Base-by-base conservation (phyloP, 1,284 basidiomycete species). In the Cerioporus squamosus region DNA sequence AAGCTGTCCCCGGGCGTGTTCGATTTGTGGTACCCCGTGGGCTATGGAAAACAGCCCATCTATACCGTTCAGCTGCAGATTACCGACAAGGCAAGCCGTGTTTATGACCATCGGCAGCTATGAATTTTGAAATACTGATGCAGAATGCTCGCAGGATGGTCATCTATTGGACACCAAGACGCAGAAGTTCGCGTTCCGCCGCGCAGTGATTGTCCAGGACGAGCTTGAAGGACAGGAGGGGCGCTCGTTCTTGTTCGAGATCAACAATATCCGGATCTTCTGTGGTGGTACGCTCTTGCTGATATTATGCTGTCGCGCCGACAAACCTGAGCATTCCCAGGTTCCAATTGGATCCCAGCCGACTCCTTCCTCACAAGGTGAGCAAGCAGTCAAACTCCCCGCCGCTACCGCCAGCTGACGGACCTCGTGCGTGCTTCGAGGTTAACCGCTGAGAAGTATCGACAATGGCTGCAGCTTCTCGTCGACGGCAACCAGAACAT, bases 271-370 rank as follows among this genome's bases (percentile, higher is more conserved):
- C 60, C 80, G 90, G 44, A 81, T 96, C n/a, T 97, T 97, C 71
- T 90, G 89, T 67, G 95, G 93, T 61, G 94, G 90, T 81, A 59
- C 29, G 78, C 36, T 6, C 15, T 49, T 44, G 31, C 14, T 40
- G 43, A 15, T n/a, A 17, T 12, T 9, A n/a, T 17, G 12, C 17
- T 3, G n/a, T n/a, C n/a, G n/a, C n/a, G n/a, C n/a, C n/a, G n/a
- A n/a, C n/a, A n/a, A n/a, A n/a, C n/a, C n/a, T n/a, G n/a, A n/a
- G n/a, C n/a, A n/a, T n/a, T n/a, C n/a, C n/a, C n/a, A 88, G 89
- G 92, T 44, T 92, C 91, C 2, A 97, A 96, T 72, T 97, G 94
- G 94, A 96, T 97, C 66, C 94, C 94, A 3, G 90, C 90, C 0
- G 93, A 96, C 71, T 92, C 86, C 4, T 94, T 96, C 74, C 75